Evolutionary conservation across 371 early-diverging fungal genomes (phyloP).

Genomic region (Mortierella sp.): DNA sequence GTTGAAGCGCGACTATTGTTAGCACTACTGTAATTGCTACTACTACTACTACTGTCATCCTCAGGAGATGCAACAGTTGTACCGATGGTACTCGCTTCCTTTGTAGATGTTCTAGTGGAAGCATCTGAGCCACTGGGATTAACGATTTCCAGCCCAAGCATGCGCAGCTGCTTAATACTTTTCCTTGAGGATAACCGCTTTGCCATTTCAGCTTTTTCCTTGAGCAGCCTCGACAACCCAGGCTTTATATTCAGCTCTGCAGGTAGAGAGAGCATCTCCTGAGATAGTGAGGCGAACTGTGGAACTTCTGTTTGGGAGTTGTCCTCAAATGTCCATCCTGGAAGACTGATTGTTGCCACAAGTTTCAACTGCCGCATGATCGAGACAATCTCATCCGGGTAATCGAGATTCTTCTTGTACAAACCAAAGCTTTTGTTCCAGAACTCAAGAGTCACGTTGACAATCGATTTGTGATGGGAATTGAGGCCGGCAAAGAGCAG

Average conservation of each 20-base stretch:
- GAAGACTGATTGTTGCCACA: slow-evolving; percentile 26
- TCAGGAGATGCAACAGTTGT: background rate
- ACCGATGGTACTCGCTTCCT: background rate
- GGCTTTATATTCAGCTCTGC: slow-evolving; percentile 19
- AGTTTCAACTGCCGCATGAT: slow-evolving; percentile 28
- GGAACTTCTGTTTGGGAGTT: slow-evolving; percentile 31
- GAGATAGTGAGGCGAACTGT: slow-evolving; percentile 30
- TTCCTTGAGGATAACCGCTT: background rate
- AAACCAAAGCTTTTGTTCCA: slow-evolving; percentile 39
- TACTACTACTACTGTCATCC: background rate
- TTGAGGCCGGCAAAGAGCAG: slow-evolving; percentile 28
- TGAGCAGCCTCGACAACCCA: slow-evolving; percentile 15
- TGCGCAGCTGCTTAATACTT: background rate
- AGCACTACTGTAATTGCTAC: background rate
- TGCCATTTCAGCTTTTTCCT: slow-evolving; percentile 12
- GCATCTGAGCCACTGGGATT: background rate
- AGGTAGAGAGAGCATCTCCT: slow-evolving; percentile 36
- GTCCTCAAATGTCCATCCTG: slow-evolving; percentile 36
- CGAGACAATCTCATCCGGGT: slow-evolving; percentile 21
- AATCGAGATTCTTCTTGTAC: slow-evolving; percentile 14
- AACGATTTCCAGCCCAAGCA: background rate
- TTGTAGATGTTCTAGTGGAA: background rate
- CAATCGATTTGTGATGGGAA: slow-evolving; percentile 25
- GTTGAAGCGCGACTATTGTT: slow-evolving; percentile 3
- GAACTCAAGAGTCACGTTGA: slow-evolving; percentile 35